phyloP scores from a whole-genome alignment of 192 early-diverging fungal species.

The Gigaspora rosea region DNA sequence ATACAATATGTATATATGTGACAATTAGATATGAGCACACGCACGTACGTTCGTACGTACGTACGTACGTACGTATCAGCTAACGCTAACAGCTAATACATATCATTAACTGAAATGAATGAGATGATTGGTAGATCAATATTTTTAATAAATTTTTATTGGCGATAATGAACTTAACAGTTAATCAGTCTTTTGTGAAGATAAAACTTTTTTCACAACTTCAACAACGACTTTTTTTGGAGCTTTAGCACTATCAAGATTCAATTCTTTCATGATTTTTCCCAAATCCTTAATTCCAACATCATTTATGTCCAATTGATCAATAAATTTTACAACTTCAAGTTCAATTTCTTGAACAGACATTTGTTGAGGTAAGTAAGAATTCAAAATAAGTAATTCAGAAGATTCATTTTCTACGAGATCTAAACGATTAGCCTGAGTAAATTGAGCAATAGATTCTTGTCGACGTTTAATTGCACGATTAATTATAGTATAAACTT shows the following conservation, averaged over 20 bases:
- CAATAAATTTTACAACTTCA: slow-evolving; percentile 55
- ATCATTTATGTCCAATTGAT: slow-evolving; percentile 51
- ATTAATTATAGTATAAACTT: slow-evolving; percentile 70
- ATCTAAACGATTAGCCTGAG: slow-evolving; percentile 67
- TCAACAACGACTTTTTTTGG: slow-evolving; percentile 78
- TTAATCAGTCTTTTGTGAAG: neutral
- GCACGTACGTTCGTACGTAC: too few species aligned
- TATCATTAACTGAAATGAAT: too few species aligned
- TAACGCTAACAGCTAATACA: too few species aligned
- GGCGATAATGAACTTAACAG: too few species aligned
- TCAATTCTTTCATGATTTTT: slow-evolving; percentile 80
- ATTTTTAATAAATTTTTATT: too few species aligned
- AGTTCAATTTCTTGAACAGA: slow-evolving; percentile 69
- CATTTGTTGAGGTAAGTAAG: slow-evolving; percentile 82
- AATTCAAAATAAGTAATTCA: slow-evolving; percentile 67
- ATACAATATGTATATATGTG: too few species aligned
- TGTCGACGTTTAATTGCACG: slow-evolving; percentile 79
- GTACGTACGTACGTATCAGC: too few species aligned
- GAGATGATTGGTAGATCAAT: too few species aligned
- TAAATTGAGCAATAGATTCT: slow-evolving; percentile 73
- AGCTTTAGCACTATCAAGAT: slow-evolving; percentile 67
- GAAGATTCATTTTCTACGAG: slow-evolving; percentile 69
- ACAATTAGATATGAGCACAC: too few species aligned
- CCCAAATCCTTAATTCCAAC: slow-evolving; percentile 75
- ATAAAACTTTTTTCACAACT: slow-evolving; percentile 71